These are phyloP conservation scores for Rhodotorula sp. DNA, from an alignment of 1,284 basidiomycete genomes.

Conservation along the genomic window DNA sequence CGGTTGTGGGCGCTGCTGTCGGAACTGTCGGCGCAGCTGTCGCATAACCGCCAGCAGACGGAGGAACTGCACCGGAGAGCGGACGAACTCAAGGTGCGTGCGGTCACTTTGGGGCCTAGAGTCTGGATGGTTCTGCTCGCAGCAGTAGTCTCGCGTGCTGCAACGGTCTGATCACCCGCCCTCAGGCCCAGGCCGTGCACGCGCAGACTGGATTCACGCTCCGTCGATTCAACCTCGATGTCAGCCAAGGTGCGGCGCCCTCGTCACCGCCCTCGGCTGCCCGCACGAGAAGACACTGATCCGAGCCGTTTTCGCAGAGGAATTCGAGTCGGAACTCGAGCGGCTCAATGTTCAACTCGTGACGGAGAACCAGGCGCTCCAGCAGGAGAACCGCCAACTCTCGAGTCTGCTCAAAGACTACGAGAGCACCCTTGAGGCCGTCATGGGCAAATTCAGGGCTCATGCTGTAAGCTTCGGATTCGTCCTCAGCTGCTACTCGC, in stretches of 20 bases:
- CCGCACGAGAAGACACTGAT: not conserved
- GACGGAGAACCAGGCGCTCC: constrained; percentile 86
- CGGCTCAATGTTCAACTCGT: constrained; percentile 82
- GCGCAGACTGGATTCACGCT: constrained; percentile 75
- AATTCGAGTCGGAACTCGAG: constrained; percentile 89
- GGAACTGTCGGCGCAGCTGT: constrained; percentile 69
- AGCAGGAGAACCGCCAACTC: constrained; percentile 93
- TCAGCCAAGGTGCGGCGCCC: constrained; percentile 67
- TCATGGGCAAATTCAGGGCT: constrained; percentile 93
- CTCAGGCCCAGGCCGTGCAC: constrained; percentile 74
- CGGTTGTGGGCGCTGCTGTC: constrained; percentile 38
- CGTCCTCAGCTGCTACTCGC: too few species aligned
- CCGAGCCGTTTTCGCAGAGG: constrained; percentile 58
- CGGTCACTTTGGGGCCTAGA: not conserved
- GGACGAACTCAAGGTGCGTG: constrained; percentile 71
- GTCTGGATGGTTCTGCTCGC: not conserved
- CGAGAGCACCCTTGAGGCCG: constrained; percentile 87
- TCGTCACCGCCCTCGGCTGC: constrained; percentile 6
- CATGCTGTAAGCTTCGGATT: constrained; percentile 69
- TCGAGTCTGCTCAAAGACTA: constrained; percentile 86
- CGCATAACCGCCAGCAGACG: constrained; percentile 77
- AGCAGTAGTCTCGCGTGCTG: not conserved
- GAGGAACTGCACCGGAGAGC: constrained; percentile 70
- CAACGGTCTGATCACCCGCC: not conserved
- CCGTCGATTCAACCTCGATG: constrained; percentile 87